Base-by-base conservation (phyloP, 192 early-diverging fungal genomes). In the Chytriomyces confervae region DNA sequence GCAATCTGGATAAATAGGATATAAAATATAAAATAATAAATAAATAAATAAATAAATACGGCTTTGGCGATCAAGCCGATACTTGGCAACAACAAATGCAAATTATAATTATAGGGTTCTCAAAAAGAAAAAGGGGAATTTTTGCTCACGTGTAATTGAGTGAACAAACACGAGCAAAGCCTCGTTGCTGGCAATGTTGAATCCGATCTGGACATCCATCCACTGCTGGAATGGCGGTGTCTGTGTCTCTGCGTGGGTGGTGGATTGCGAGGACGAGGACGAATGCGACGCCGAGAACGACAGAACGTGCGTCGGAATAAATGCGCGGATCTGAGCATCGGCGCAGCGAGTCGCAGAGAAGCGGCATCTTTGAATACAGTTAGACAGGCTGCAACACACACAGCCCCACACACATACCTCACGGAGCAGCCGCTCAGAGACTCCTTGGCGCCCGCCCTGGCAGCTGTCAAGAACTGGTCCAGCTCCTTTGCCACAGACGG, bases 161-260 rank as follows among this genome's bases (percentile, higher is more conserved):
- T 36, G 62, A 49, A 76, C 74, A 50, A 76, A 76, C n/a, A 66
- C 63, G 13, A 76, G 48, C 18, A 76, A 45, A 49, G 36, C 23
- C 27, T 66, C 74, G 9, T 57, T 43, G 13, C 9, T 51, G 8
- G 45, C 74, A 11, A 53, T 53, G 49, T 66, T 66, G 63, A 76
- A 76, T 6, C 64, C 74, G 8, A 76, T 76, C 27, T 66, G 46
- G 6, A 76, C 74, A 36, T 76, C 74, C 51, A 36, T 36, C 74
- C 74, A 76, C 5, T 65, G 24, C 5, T 65, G 24, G 53, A 60
- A 60, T 0, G 20, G 13, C 53, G 13, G 53, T 20, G 20, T 60
- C 53, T 60, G 53, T 18, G 13, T 18, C 36, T 71, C 0, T 0
- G n/a, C 10, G 9, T 51, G 43, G 51, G n/a, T n/a, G n/a, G n/a